Percentiles rank a stretch among this genome's conserved stretches.
phyloP scores from a whole-genome alignment of 1,284 basidiomycete genomes.

The Phylloboletellus chloephorus region DNA sequence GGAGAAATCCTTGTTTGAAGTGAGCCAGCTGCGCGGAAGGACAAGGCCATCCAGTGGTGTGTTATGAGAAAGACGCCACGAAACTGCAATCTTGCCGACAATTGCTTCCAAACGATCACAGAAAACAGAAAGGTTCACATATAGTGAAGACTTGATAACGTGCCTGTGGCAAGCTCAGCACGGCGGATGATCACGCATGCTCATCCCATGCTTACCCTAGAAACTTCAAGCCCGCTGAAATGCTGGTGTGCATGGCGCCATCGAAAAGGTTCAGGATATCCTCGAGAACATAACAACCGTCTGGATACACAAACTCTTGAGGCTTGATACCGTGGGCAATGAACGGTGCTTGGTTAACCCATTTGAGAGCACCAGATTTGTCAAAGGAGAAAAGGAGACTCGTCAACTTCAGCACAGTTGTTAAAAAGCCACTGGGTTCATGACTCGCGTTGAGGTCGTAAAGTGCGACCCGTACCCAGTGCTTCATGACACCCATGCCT shows the following conservation, averaged over 20 bases:
- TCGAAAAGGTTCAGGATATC: slow-evolving; percentile 30
- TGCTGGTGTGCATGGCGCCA: slow-evolving; percentile 11
- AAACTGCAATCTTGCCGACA: slow-evolving; percentile 35
- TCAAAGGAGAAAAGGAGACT: slow-evolving; percentile 31
- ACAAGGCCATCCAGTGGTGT: slow-evolving; percentile 38
- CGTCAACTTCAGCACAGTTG: slow-evolving; percentile 29
- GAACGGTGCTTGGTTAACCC: slow-evolving; percentile 17
- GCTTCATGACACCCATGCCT: slow-evolving; percentile 34
- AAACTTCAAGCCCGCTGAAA: slow-evolving; percentile 30
- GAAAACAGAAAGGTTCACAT: slow-evolving; percentile 39
- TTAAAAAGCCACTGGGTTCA: slow-evolving; percentile 24
- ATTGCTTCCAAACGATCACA: slow-evolving; percentile 45
- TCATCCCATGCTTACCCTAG: slow-evolving; percentile 15
- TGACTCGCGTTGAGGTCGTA: slow-evolving; percentile 19
- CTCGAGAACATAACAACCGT: slow-evolving; percentile 31
- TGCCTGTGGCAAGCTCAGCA: slow-evolving; percentile 32
- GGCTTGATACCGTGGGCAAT: background rate
- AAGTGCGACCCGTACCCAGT: slow-evolving; percentile 39
- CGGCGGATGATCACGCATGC: background rate
- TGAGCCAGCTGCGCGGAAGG: slow-evolving; percentile 46
- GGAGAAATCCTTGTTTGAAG: slow-evolving; percentile 25
- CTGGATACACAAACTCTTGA: slow-evolving; percentile 10
- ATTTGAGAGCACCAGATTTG: slow-evolving; percentile 17
- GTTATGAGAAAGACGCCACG: slow-evolving; percentile 22
- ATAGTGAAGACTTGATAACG: slow-evolving; percentile 31